phyloP scores from a whole-genome alignment of 1,284 basidiomycete genomes.

The Ustilago vetiveriae region DNA sequence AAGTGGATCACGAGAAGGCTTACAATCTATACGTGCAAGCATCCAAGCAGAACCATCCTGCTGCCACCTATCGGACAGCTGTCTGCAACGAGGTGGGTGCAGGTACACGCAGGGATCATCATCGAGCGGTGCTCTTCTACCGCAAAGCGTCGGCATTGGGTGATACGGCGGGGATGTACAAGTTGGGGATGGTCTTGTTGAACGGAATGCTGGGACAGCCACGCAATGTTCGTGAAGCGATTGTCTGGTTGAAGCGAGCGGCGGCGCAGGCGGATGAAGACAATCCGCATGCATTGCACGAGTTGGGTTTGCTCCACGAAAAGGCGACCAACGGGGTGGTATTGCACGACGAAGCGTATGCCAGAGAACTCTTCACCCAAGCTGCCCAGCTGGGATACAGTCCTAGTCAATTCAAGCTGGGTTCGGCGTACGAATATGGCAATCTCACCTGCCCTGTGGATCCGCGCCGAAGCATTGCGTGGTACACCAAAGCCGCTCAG shows the following conservation, averaged over 20 bases:
- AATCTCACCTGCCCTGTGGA: constrained; percentile 88
- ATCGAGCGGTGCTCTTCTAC: constrained; percentile 92
- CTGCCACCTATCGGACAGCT: constrained; percentile 94
- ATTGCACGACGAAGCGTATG: constrained; percentile 79
- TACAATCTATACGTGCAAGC: constrained; percentile 99
- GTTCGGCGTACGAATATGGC: constrained; percentile 94
- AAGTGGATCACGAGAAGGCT: constrained; percentile 95
- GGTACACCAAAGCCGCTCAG: constrained; percentile 98
- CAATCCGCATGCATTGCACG: constrained; percentile 96
- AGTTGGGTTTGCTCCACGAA: constrained; percentile 92
- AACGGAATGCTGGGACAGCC: constrained; percentile 85
- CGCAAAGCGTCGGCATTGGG: constrained; percentile 94
- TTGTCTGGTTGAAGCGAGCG: constrained; percentile 92
- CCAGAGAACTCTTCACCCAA: constrained; percentile 87
- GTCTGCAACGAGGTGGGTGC: constrained; percentile 99
- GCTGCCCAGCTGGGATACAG: constrained; percentile 93
- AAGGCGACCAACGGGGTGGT: constrained; percentile 51
- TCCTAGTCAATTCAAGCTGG: constrained; percentile 92
- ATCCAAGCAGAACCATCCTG: constrained; percentile 93
- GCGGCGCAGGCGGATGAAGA: constrained; percentile 98
- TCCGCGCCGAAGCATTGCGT: constrained; percentile 90
- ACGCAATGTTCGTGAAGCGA: constrained; percentile 87
- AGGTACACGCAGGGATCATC: constrained; percentile 88
- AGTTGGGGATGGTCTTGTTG: constrained; percentile 93
- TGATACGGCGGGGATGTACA: constrained; percentile 99